phyloP scores from a whole-genome alignment of 768 basidiomycete genomes.

The Mycena chlorophos region DNA sequence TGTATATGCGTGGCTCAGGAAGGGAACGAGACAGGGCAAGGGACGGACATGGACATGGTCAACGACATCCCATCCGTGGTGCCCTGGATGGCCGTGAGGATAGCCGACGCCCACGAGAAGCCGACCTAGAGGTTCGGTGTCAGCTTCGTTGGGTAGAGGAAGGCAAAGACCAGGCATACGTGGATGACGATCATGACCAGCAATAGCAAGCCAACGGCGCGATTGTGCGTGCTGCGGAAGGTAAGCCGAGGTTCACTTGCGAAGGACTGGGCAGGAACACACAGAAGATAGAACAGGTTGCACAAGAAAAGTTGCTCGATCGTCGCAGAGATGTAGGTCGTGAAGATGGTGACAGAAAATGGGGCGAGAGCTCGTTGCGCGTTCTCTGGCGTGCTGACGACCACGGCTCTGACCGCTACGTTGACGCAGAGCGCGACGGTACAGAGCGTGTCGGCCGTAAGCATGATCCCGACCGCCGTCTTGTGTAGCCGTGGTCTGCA shows the following conservation, averaged over 20 bases:
- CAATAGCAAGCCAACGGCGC: neutral
- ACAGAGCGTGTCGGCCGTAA: neutral
- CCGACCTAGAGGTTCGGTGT: neutral
- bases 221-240: neutral
- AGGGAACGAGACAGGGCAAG: neutral
- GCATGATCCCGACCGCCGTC: neutral
- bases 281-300: slow-evolving; percentile 3
- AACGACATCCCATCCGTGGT: neutral
- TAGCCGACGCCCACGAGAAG: neutral
- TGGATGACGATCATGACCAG: neutral
- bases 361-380: neutral
- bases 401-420: neutral
- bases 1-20: neutral
- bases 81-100: neutral
- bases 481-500: neutral
- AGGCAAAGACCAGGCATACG: neutral
- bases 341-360: neutral
- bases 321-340: neutral
- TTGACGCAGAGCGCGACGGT: neutral
- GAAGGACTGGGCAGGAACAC: neutral
- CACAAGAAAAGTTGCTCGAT: slow-evolving; percentile 5
- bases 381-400: neutral
- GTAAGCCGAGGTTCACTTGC: neutral
- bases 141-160: neutral
- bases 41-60: neutral